A percentile compares a stretch with the other conserved stretches of the same genome.
Conservation (phyloP, 2,329 filamentous ascomycete species). For the Elsinoe australis region DNA sequence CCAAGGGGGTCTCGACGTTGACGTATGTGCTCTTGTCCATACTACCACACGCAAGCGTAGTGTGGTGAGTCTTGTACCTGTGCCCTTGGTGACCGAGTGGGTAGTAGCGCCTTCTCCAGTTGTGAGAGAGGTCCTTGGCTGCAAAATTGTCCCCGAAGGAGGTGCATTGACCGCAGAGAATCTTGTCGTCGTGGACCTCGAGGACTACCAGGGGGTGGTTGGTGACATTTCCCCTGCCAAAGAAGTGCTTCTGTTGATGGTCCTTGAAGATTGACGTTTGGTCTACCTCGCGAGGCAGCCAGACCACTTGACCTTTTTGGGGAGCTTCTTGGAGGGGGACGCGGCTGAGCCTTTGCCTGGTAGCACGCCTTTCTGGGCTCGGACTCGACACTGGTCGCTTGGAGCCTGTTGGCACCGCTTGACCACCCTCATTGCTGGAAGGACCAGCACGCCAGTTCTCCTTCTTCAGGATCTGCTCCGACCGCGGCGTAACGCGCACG, state of each 20-base stretch:
- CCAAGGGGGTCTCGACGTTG: constrained; percentile 9
- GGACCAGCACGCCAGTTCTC: no score
- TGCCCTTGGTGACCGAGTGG: constrained; percentile 2
- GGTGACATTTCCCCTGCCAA: neutral
- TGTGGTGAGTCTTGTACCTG: neutral
- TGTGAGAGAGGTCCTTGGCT: neutral
- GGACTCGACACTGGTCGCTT: no score
- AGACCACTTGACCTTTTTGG: neutral
- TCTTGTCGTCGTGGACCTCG: neutral
- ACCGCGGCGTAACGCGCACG: no score
- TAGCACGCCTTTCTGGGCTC: no score
- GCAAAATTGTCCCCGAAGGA: neutral
- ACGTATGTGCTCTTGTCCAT: neutral
- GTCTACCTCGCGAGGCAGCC: neutral
- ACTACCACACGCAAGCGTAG: neutral
- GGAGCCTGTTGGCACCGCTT: no score
- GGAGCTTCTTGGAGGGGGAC: neutral
- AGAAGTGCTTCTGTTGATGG: neutral
- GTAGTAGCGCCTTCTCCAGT: neutral
- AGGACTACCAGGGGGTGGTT: constrained; percentile 11
- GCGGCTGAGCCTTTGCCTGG: no score
- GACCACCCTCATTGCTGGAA: no score
- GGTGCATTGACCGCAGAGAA: constrained; percentile 13
- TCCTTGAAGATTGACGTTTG: neutral
- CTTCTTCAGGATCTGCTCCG: no score